These are phyloP conservation scores for Calonectria pauciramosa DNA, from an alignment of 2,329 filamentous ascomycete species.

Conservation along the genomic window DNA sequence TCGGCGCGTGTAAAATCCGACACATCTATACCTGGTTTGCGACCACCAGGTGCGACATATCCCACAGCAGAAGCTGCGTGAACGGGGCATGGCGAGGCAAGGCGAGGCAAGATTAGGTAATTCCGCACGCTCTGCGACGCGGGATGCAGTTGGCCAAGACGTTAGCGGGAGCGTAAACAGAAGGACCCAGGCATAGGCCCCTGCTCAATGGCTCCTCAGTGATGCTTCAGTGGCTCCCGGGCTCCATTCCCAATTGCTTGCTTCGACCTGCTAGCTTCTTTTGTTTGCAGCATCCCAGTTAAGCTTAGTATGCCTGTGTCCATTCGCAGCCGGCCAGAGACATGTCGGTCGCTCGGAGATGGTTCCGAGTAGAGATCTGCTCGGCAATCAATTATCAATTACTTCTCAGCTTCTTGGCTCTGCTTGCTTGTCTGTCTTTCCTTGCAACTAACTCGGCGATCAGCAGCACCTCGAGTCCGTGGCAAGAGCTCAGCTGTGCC, in stretches of 20 bases:
- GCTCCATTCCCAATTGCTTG: conserved; percentile 5
- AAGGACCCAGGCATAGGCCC: neutral
- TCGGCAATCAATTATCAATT: neutral
- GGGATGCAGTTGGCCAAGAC: neutral
- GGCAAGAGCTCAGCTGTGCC: neutral
- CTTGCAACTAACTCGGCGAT: neutral
- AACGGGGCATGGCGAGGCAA: neutral
- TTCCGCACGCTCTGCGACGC: neutral
- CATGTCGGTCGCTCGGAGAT: neutral
- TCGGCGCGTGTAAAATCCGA: conserved; percentile 7
- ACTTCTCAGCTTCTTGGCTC: neutral
- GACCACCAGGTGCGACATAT: neutral
- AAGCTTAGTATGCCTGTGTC: neutral
- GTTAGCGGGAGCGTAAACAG: neutral
- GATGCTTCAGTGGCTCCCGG: neutral
- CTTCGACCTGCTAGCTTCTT: neutral
- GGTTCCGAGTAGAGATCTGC: neutral
- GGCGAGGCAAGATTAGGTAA: conserved; percentile 12
- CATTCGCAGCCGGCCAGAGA: neutral
- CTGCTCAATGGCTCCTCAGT: neutral
- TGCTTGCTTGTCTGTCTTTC: neutral
- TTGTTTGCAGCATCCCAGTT: neutral
- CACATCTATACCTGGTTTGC: neutral
- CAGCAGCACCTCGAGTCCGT: neutral
- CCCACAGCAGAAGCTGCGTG: neutral